phyloP scores from a whole-genome alignment of 345 rosid species.

The Pistacia vera region DNA sequence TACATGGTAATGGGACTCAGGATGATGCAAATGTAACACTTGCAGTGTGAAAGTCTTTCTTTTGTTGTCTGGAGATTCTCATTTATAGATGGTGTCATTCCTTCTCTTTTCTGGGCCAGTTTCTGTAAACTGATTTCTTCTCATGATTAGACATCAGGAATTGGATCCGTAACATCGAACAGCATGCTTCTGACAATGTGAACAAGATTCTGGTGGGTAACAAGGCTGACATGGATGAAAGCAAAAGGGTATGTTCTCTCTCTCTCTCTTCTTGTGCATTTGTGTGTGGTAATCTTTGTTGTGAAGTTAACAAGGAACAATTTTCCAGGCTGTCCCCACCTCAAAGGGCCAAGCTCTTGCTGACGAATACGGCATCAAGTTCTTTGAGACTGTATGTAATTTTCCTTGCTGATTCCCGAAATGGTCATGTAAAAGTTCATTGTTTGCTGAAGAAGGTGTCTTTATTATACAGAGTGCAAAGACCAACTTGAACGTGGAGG shows the following conservation, averaged over 20 bases:
- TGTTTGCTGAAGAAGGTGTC: slow-evolving; percentile 24
- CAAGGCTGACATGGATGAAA: slow-evolving; percentile 93
- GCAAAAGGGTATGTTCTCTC: slow-evolving; percentile 65
- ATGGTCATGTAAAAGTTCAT: background rate
- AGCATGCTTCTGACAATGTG: slow-evolving; percentile 92
- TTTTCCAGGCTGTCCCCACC: slow-evolving; percentile 85
- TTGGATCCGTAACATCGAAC: slow-evolving; percentile 95
- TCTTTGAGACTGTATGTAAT: slow-evolving; percentile 90
- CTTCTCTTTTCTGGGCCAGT: slow-evolving; percentile 5
- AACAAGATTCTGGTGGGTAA: slow-evolving; percentile 92
- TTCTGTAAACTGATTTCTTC: slow-evolving; percentile 18
- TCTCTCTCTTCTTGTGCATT: slow-evolving; percentile 9
- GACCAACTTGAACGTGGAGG: slow-evolving; percentile 83
- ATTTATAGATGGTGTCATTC: background rate
- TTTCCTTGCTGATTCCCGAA: slow-evolving; percentile 10
- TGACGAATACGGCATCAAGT: slow-evolving; percentile 93
- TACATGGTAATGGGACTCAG: background rate
- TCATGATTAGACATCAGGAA: slow-evolving; percentile 68
- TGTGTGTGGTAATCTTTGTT: background rate
- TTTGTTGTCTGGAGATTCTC: slow-evolving; percentile 1
- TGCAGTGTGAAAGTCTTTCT: background rate
- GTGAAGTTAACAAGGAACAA: slow-evolving; percentile 8
- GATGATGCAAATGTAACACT: background rate
- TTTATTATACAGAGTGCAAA: slow-evolving; percentile 73
- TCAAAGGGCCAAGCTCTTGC: slow-evolving; percentile 98